Base-by-base conservation (phyloP, 305 asterid species). In the Fraxinus nigra region DNA sequence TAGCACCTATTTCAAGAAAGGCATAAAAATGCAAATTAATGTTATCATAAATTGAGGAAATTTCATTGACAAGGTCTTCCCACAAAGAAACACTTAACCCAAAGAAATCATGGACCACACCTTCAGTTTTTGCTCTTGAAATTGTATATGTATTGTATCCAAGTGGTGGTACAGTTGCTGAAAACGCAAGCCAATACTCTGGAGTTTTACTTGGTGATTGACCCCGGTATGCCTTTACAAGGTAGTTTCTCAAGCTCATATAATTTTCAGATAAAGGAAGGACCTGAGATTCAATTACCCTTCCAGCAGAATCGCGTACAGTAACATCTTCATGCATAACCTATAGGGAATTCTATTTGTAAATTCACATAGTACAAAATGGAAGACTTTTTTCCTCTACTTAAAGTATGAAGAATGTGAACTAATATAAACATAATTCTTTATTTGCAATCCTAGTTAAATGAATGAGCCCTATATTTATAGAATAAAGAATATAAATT, bases 111-210 rank as follows among this genome's bases (percentile, higher is more conserved):
- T 74, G 40, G 69, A 51, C 22, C 38, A 48, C 70, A 87, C 90
- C 90, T 87, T 83, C 70, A 59, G 38, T 77, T 72, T 73, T 80
- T 59, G 77, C 79, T 7, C 79, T 78, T 63, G 89, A 83, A 69
- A 87, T 85, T 51, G 78, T 78, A 51, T 87, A 87, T 32, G 90
- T 79, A 35, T 84, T 84, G 70, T 84, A 87, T 61, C 90, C 90
- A 51, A 87, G 84, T 72, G 90, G 90, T 13, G 88, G 89, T 37
- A 67, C 87, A n/a, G 90, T 79, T 79, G 86, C 90, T 32, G 82
- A 79, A 82, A 87, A 87, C 4, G 89, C 82, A 28, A 87, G 86
- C 89, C 86, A 85, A 82, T 85, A 84, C 83, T 81, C 78, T 56
- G 89, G 86, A n/a, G 88, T 82, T 79, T 30, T 81, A 59, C 75